Conservation (phyloP, 129 eudicot species). For the Helichrysum umbraculigerum region DNA sequence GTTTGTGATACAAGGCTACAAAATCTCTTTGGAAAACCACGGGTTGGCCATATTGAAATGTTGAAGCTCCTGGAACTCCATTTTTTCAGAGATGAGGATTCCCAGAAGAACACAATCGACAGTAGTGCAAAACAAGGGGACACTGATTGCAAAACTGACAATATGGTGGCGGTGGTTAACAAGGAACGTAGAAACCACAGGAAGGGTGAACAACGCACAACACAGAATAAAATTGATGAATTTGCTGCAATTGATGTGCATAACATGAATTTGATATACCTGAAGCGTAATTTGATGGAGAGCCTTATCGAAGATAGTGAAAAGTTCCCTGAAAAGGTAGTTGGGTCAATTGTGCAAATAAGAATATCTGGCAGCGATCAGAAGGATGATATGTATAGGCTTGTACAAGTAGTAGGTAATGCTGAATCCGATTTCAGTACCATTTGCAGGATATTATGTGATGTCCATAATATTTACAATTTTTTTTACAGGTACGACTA, state of each 20-base stretch:
- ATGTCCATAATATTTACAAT: slow-evolving; percentile 11
- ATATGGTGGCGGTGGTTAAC: slow-evolving; percentile 33
- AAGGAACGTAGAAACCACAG: slow-evolving; percentile 60
- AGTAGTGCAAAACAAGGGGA: slow-evolving; percentile 32
- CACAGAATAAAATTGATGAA: slow-evolving; percentile 62
- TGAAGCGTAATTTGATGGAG: slow-evolving; percentile 79
- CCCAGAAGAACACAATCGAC: slow-evolving; percentile 42
- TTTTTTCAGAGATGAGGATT: slow-evolving; percentile 54
- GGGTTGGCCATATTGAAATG: slow-evolving; percentile 89
- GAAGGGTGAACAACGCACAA: slow-evolving; percentile 55
- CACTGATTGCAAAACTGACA: slow-evolving; percentile 41
- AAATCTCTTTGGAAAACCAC: slow-evolving; percentile 66
- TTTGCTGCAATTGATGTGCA: slow-evolving; percentile 97
- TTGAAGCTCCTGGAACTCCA: slow-evolving; percentile 85
- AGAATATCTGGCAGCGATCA: slow-evolving; percentile 75
- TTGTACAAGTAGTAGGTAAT: slow-evolving; percentile 93
- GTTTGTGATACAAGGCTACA: slow-evolving; percentile 73
- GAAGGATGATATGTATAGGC: slow-evolving; percentile 81
- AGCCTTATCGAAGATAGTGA: slow-evolving; percentile 56
- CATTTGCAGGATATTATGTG: slow-evolving; percentile 8
- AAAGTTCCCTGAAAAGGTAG: slow-evolving; percentile 66
- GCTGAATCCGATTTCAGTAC: background rate
- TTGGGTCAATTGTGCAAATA: slow-evolving; percentile 87
- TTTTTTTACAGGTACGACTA: slow-evolving; percentile 62
- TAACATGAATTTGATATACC: slow-evolving; percentile 78